Conservation (phyloP, 805 yeast species). For the Candida pseudofarinosa region DNA sequence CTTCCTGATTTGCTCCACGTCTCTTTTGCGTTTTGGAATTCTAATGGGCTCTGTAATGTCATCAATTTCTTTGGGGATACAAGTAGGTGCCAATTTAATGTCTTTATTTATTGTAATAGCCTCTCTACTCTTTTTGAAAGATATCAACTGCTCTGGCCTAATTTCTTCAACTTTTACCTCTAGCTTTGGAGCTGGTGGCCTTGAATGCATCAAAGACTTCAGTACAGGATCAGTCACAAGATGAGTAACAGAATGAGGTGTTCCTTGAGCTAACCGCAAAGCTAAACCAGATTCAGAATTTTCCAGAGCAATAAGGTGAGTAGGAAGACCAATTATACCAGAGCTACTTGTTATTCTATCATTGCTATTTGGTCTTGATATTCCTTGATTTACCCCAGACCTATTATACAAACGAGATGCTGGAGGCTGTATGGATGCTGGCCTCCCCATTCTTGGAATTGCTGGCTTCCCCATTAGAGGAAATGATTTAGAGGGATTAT, state of each 20-base stretch:
- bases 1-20: constrained; percentile 33
- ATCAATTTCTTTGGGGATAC: constrained; percentile 32
- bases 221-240: constrained; percentile 3
- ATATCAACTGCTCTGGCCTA: constrained; percentile 11
- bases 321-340: constrained; percentile 15
- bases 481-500: constrained; percentile 9
- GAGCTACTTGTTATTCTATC: constrained; percentile 20
- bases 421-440: constrained; percentile 44
- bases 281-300: constrained; percentile 12
- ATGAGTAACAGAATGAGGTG: constrained; percentile 3
- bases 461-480: constrained; percentile 33
- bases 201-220: constrained; percentile 16
- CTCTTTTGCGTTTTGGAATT: constrained; percentile 26
- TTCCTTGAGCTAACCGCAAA: constrained; percentile 17
- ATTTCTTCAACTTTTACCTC: constrained; percentile 28
- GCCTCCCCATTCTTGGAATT: constrained; percentile 41
- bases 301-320: constrained; percentile 17
- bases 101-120: constrained; percentile 25
- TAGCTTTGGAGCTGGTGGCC: constrained; percentile 36
- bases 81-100: constrained; percentile 21
- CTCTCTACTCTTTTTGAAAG: constrained; percentile 6
- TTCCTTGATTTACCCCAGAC: constrained; percentile 12
- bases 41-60: constrained; percentile 29
- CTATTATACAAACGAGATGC: constrained; percentile 34
- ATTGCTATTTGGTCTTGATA: constrained; percentile 13